These are phyloP conservation scores for Panicum miliaceum DNA, from an alignment of 176 grass and related monocot species.

Conservation along the genomic window DNA sequence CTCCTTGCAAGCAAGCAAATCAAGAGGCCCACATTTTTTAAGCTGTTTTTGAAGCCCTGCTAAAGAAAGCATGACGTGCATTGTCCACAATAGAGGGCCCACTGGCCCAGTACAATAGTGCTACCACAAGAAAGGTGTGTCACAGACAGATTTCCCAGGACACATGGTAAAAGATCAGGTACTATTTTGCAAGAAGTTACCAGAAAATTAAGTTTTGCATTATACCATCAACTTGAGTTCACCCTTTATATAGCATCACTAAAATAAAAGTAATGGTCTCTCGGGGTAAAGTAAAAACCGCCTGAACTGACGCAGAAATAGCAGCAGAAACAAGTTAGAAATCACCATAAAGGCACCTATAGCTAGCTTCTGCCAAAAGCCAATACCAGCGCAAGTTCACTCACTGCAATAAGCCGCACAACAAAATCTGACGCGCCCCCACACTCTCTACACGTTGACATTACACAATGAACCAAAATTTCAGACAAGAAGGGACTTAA, in stretches of 20 bases:
- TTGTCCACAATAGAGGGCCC: no score
- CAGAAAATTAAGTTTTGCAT: background rate
- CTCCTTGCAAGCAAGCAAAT: background rate
- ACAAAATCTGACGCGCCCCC: background rate
- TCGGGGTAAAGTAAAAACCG: background rate
- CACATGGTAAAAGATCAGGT: background rate
- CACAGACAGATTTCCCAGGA: no score
- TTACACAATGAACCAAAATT: background rate
- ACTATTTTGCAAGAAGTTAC: background rate
- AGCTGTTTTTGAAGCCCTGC: no score
- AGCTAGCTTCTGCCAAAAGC: background rate
- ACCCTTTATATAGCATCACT: background rate
- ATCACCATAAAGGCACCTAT: background rate
- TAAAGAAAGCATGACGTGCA: background rate
- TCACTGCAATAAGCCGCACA: background rate
- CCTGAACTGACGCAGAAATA: background rate
- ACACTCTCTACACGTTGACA: background rate
- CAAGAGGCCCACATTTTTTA: slow-evolving; percentile 1
- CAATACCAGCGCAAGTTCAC: background rate
- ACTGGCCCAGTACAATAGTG: background rate
- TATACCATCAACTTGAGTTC: background rate
- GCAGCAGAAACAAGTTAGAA: slow-evolving; percentile 1
- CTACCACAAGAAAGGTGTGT: background rate
- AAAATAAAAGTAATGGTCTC: background rate
- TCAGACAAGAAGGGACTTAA: background rate